Conservation (phyloP, 148 eudicot genomes). For the Oxyria digyna region DNA sequence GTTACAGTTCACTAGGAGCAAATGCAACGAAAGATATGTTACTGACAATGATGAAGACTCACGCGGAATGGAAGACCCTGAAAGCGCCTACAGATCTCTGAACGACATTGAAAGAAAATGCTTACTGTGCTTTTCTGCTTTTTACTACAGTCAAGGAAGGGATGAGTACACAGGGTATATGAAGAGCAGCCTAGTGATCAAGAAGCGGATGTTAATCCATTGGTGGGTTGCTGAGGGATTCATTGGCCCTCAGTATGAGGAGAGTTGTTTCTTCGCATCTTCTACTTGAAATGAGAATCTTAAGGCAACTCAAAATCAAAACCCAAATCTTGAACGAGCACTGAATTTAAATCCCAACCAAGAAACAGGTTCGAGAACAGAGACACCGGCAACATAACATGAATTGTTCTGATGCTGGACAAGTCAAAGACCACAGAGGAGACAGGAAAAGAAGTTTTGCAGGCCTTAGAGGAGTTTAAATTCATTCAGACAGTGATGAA, state of each 20-base stretch:
- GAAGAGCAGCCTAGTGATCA: neutral
- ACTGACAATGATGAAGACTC: neutral
- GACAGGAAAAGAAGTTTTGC: neutral
- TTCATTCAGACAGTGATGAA: neutral
- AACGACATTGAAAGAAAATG: neutral
- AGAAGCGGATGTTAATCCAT: slow-evolving; percentile 22
- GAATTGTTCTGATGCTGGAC: neutral
- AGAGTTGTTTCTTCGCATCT: too few relatives aligned
- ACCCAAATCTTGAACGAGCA: too few relatives aligned
- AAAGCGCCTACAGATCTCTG: neutral
- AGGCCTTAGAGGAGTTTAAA: neutral
- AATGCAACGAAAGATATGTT: neutral
- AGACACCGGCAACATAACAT: too few relatives aligned
- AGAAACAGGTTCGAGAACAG: neutral
- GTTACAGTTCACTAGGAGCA: neutral
- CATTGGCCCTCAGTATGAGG: slow-evolving; percentile 5
- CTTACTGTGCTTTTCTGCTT: neutral
- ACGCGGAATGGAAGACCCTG: neutral
- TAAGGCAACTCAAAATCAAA: too few relatives aligned
- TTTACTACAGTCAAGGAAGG: neutral
- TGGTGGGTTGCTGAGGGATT: slow-evolving; percentile 47
- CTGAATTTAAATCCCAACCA: neutral
- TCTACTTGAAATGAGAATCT: too few relatives aligned
- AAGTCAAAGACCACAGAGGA: neutral
- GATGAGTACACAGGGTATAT: neutral